phyloP scores from a whole-genome alignment of 2,329 filamentous ascomycete species.

The Claviceps capensis region DNA sequence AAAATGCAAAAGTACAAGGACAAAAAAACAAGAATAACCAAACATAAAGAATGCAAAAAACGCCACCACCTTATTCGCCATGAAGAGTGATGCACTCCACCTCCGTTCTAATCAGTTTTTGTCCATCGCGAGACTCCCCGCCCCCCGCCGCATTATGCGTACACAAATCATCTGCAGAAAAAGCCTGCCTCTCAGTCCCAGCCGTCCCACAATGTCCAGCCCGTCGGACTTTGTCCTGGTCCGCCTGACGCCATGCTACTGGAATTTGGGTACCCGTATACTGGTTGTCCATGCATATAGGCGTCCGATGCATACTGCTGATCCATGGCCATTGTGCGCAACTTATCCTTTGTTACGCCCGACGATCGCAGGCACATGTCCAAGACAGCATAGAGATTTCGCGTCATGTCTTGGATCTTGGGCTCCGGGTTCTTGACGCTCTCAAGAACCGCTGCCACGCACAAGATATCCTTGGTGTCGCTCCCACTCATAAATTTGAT shows the following conservation, averaged over 20 bases:
- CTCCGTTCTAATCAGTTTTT: neutral
- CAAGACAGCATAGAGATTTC: slow-evolving; percentile 27
- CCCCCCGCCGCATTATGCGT: neutral
- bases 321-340: slow-evolving; percentile 1
- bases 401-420: slow-evolving; percentile 27
- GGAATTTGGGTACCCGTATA: slow-evolving; percentile 19
- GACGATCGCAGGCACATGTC: slow-evolving; percentile 31
- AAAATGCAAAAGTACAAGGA: neutral
- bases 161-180: neutral
- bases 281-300: slow-evolving; percentile 11
- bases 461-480: slow-evolving; percentile 36
- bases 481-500: slow-evolving; percentile 32
- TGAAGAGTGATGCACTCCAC: neutral
- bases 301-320: slow-evolving; percentile 2
- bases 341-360: slow-evolving; percentile 26
- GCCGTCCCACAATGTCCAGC: slow-evolving; percentile 27
- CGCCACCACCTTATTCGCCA: neutral
- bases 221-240: slow-evolving; percentile 16
- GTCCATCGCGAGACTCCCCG: neutral
- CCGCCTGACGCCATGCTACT: slow-evolving; percentile 13
- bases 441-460: slow-evolving; percentile 33
- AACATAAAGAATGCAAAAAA: neutral
- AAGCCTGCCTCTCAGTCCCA: slow-evolving; percentile 17
- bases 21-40: neutral
- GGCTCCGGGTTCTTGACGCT: slow-evolving; percentile 29